Evolutionary conservation across 345 rosid genomes (phyloP), one percentile per base, ranked within the genome.

Genomic region (Theobroma cacao): DNA sequence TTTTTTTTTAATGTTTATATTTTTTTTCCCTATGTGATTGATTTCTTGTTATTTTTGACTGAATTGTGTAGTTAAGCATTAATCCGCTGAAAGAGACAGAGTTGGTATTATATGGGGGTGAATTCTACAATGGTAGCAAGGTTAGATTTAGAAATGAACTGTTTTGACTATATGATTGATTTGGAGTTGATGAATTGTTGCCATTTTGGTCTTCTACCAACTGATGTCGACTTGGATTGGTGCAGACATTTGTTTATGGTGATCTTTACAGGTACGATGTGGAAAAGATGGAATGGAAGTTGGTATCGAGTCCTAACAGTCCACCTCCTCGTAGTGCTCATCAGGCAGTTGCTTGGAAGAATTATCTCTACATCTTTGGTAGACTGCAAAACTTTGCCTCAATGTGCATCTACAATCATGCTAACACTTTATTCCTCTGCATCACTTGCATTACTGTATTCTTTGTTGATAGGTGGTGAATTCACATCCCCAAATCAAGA

Each of bases 271-370:
- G 97, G 52, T 90, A 77, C 78, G 99, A 95, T 62, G 94, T 93
- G 65, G 99, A 95, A 69, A 95, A 95, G 91, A 89, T 83, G 71
- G 93, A 88, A 72, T 95, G 99, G 99, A 95, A 92, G 85, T 77
- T 79, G 84, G 77, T 93, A 67, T 92, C 97, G 12, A 95, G 97
- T 76, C 99, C 99, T 53, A 95, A 95, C 68, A 93, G 99, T 81
- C 99, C 99, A 0, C 98, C 98, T 84, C 98, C 97, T 84, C 93
- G 99, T 3, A 95, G 99, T 81, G 92, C 99, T 81, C 99, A 95
- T 82, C 99, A 95, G 88, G 92, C 98, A 8, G 88, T 95, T 90
- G 90, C 92, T 62, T 93, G 99, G 99, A 93, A 95, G 90, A 95
- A 93, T 84, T 91, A 83, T 87, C 96, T 95, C 77, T 95, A 95